Percentiles rank a stretch among this genome's conserved stretches.
These are phyloP conservation scores for Colletotrichum spaethianum DNA, from an alignment of 2,329 filamentous ascomycete species.

Conservation along the genomic window DNA sequence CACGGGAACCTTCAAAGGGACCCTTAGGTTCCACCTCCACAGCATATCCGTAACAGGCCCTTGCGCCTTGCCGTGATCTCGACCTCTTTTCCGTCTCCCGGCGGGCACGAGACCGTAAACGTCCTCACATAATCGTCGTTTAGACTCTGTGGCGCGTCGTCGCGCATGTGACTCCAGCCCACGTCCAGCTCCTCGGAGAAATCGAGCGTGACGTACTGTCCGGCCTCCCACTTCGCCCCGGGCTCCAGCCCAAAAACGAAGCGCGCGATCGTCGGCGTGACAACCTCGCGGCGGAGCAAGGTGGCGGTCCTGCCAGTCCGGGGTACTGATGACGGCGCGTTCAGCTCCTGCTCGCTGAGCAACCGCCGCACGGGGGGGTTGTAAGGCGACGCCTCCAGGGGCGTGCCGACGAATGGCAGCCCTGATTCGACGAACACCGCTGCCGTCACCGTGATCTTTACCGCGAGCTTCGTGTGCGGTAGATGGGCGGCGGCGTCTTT, in stretches of 20 bases:
- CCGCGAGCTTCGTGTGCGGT: slow-evolving; percentile 79
- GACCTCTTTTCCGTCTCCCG: slow-evolving; percentile 60
- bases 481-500: slow-evolving; percentile 73
- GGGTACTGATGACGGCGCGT: neutral
- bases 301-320: slow-evolving; percentile 58
- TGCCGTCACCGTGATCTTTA: slow-evolving; percentile 75
- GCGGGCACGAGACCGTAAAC: slow-evolving; percentile 81
- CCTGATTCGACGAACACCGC: slow-evolving; percentile 75
- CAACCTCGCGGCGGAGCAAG: slow-evolving; percentile 68
- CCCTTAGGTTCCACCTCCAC: slow-evolving; percentile 68
- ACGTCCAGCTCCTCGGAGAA: slow-evolving; percentile 78
- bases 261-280: slow-evolving; percentile 78
- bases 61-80: slow-evolving; percentile 81
- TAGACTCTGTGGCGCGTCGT: slow-evolving; percentile 82
- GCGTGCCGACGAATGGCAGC: slow-evolving; percentile 76
- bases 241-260: slow-evolving; percentile 66
- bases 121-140: slow-evolving; percentile 90
- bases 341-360: slow-evolving; percentile 64
- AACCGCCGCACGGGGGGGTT: slow-evolving; percentile 81
- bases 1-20: slow-evolving; percentile 74
- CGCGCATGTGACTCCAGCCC: slow-evolving; percentile 87
- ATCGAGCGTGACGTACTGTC: slow-evolving; percentile 84
- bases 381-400: slow-evolving; percentile 78
- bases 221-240: slow-evolving; percentile 69
- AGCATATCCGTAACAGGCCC: slow-evolving; percentile 77